Evolutionary conservation across 2,329 filamentous ascomycete genomes (phyloP).

Genomic region (Paraphoma chrysanthemicola): DNA sequence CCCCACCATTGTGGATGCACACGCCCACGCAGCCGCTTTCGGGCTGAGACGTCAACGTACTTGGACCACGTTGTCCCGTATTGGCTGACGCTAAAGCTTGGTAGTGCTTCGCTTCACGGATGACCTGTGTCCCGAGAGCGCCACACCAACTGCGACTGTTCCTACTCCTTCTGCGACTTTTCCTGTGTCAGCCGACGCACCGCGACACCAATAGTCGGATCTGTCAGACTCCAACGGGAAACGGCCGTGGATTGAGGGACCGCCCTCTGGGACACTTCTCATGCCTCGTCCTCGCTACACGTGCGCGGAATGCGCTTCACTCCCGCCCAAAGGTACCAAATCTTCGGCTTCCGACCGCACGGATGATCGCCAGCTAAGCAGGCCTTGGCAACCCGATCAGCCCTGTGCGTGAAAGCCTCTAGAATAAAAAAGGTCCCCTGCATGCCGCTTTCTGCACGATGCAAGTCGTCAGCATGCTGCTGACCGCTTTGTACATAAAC

Average conservation of each 20-base stretch:
- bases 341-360: background rate
- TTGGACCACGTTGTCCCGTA: slow-evolving; percentile 11
- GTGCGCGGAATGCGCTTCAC: background rate
- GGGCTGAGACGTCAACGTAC: slow-evolving; percentile 4
- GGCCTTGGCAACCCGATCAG: background rate
- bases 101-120: slow-evolving; percentile 29
- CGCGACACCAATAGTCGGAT: background rate
- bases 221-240: background rate
- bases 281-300: background rate
- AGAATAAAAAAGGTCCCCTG: background rate
- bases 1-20: slow-evolving; percentile 7
- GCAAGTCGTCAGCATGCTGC: background rate
- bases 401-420: background rate
- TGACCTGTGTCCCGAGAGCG: slow-evolving; percentile 41
- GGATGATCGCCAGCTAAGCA: background rate
- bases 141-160: slow-evolving; percentile 38
- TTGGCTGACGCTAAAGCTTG: slow-evolving; percentile 21
- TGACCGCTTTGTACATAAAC: background rate
- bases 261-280: background rate
- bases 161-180: slow-evolving; percentile 17
- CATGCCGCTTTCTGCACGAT: background rate
- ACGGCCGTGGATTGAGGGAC: background rate
- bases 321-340: background rate
- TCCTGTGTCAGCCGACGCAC: slow-evolving; percentile 23
- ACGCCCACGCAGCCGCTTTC: slow-evolving; percentile 8